Evolutionary conservation across 192 early-diverging fungal species (phyloP).

Genomic region (Geranomyces variabilis): DNA sequence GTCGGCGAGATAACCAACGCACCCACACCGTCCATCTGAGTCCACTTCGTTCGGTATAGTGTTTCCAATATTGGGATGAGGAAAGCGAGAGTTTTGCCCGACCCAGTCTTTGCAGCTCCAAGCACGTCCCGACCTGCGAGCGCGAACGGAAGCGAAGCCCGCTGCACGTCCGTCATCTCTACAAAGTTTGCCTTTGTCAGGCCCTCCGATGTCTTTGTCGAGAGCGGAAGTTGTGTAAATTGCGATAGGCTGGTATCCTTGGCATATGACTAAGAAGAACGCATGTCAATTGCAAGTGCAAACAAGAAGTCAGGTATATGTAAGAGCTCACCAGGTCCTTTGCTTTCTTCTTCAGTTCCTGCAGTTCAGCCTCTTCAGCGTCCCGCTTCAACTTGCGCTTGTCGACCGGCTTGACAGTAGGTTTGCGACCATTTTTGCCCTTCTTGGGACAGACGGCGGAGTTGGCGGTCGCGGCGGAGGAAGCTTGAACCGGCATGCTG

Average conservation of each 20-base stretch:
- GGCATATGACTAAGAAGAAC: slow-evolving; percentile 9
- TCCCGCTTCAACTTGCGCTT: slow-evolving; percentile 49
- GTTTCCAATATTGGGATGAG: slow-evolving; percentile 89
- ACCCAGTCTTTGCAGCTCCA: slow-evolving; percentile 97
- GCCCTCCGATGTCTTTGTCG: slow-evolving; percentile 57
- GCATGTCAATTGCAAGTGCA: too few relatives aligned
- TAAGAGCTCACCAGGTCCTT: slow-evolving; percentile 41
- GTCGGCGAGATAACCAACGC: slow-evolving; percentile 80
- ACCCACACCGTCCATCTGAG: slow-evolving; percentile 57
- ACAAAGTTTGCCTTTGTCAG: slow-evolving; percentile 81
- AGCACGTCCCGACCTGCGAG: slow-evolving; percentile 83
- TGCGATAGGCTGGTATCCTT: slow-evolving; percentile 23
- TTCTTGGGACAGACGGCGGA: background rate
- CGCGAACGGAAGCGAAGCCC: slow-evolving; percentile 69
- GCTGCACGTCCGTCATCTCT: slow-evolving; percentile 94
- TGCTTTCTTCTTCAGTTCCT: slow-evolving; percentile 48
- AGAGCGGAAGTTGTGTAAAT: slow-evolving; percentile 38
- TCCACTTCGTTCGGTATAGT: slow-evolving; percentile 84
- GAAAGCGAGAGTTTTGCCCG: slow-evolving; percentile 89
- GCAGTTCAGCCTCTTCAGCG: slow-evolving; percentile 53
- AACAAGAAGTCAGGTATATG: background rate
- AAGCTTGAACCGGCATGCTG: too few relatives aligned
- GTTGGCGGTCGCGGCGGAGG: too few relatives aligned
- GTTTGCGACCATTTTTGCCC: slow-evolving; percentile 4
- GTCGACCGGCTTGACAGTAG: slow-evolving; percentile 18